Evolutionary conservation across 2,329 filamentous ascomycete genomes (phyloP).

Genomic region (Rasamsonia emersonii): DNA sequence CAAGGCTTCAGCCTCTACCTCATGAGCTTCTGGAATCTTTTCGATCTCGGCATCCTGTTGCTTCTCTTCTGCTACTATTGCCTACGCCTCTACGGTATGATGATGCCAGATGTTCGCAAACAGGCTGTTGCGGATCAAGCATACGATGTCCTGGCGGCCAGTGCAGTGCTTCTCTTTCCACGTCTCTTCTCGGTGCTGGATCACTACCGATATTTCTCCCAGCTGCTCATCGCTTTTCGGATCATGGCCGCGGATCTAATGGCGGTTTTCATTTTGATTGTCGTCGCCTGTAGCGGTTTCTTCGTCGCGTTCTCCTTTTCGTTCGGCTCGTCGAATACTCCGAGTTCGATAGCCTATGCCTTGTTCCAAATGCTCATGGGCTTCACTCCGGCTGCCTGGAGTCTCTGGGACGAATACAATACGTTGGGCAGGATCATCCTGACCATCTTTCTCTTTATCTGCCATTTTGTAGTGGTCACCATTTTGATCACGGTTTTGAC

Average conservation of each 20-base stretch:
- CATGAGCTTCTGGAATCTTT: slow-evolving; percentile 96
- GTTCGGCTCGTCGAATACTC: slow-evolving; percentile 60
- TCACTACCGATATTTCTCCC: slow-evolving; percentile 93
- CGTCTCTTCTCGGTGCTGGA: slow-evolving; percentile 88
- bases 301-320: slow-evolving; percentile 90
- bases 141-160: slow-evolving; percentile 88
- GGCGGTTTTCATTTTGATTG: slow-evolving; percentile 72
- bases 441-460: slow-evolving; percentile 80
- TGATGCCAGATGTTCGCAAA: slow-evolving; percentile 62
- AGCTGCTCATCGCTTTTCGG: slow-evolving; percentile 85
- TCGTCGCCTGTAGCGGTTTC: slow-evolving; percentile 87
- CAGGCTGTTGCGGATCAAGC: slow-evolving; percentile 71
- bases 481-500: slow-evolving; percentile 93
- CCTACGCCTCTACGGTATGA: slow-evolving; percentile 77
- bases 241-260: slow-evolving; percentile 87
- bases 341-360: slow-evolving; percentile 71
- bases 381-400: slow-evolving; percentile 91
- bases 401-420: slow-evolving; percentile 75
- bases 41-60: slow-evolving; percentile 81
- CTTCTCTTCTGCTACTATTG: slow-evolving; percentile 84
- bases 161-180: slow-evolving; percentile 80
- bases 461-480: slow-evolving; percentile 89
- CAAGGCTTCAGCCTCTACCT: slow-evolving; percentile 94
- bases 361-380: slow-evolving; percentile 94
- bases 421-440: slow-evolving; percentile 66